phyloP scores from a whole-genome alignment of 768 basidiomycete species.

The Multifurca ochricompacta region DNA sequence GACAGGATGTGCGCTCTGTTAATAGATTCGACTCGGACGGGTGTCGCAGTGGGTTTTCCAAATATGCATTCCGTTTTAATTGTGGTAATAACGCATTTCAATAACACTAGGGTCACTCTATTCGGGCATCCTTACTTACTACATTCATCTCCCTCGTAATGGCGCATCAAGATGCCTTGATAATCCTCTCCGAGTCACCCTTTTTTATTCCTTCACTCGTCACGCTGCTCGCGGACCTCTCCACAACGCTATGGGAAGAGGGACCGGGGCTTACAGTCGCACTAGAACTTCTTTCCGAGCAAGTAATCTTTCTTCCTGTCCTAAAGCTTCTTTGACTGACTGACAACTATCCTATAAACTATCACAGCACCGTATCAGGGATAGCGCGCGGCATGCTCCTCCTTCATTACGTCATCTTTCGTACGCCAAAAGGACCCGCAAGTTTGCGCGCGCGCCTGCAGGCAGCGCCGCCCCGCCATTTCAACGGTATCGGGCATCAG shows the following conservation, averaged over 20 bases:
- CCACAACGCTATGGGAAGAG: constrained; percentile 61
- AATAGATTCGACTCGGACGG: constrained; percentile 21
- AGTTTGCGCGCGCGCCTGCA: constrained; percentile 55
- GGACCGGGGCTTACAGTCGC: constrained; percentile 37
- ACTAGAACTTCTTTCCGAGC: constrained; percentile 33
- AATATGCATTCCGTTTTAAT: background rate
- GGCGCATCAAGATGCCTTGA: constrained; percentile 33
- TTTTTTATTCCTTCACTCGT: constrained; percentile 60
- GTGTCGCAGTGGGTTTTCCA: constrained; percentile 21
- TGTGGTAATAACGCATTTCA: background rate
- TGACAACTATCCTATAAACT: no score
- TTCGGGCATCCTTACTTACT: constrained; percentile 33
- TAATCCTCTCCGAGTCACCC: constrained; percentile 38
- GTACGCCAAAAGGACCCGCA: constrained; percentile 27
- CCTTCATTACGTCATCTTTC: constrained; percentile 56
- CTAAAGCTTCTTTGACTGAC: constrained; percentile 9
- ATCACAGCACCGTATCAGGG: constrained; percentile 40
- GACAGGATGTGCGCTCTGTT: constrained; percentile 27
- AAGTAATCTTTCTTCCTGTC: constrained; percentile 17
- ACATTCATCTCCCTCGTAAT: constrained; percentile 36
- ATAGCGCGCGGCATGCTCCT: constrained; percentile 50
- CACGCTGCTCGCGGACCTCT: constrained; percentile 43
- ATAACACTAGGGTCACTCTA: constrained; percentile 31
- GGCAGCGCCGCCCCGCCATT: constrained; percentile 43
- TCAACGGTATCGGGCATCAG: constrained; percentile 57